Conservation (phyloP, 768 basidiomycete species). For the Macrolepiota dolichaula region DNA sequence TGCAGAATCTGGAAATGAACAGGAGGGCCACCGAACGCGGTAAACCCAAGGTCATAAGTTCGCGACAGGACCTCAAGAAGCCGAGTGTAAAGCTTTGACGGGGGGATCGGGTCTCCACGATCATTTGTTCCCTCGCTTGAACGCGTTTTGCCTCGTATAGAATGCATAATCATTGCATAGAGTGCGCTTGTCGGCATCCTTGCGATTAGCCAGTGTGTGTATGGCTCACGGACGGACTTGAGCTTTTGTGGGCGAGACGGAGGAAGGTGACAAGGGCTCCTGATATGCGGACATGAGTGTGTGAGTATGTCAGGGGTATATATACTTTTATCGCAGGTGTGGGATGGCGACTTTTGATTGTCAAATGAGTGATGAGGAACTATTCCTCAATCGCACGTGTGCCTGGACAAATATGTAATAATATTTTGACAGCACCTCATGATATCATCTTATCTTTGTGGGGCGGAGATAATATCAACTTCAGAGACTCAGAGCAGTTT, state of each 20-base stretch:
- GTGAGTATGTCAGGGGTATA: not conserved
- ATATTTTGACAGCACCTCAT: not conserved
- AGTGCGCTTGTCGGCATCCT: not conserved
- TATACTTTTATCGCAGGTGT: not conserved
- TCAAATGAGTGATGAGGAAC: not conserved
- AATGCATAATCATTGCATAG: constrained; percentile 4
- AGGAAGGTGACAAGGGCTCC: not conserved
- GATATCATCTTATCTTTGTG: not conserved
- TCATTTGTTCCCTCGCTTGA: not conserved
- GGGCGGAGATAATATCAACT: not conserved
- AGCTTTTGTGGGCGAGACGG: not conserved
- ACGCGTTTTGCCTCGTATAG: not conserved
- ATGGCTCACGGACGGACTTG: not conserved
- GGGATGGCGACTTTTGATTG: not conserved
- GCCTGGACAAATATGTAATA: not conserved
- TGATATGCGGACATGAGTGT: not conserved
- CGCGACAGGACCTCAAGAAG: constrained; percentile 30
- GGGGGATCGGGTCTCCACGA: not conserved
- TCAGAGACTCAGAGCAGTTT: not conserved
- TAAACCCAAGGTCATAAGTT: constrained; percentile 39
- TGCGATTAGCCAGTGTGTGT: not conserved
- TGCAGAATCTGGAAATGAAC: constrained; percentile 47
- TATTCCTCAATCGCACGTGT: not conserved
- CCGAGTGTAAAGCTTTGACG: constrained; percentile 19
- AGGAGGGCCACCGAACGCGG: constrained; percentile 46